A percentile compares a stretch with the other conserved stretches of the same genome.
phyloP scores from a whole-genome alignment of 2,329 filamentous ascomycete species.

The Colletotrichum theobromicola region DNA sequence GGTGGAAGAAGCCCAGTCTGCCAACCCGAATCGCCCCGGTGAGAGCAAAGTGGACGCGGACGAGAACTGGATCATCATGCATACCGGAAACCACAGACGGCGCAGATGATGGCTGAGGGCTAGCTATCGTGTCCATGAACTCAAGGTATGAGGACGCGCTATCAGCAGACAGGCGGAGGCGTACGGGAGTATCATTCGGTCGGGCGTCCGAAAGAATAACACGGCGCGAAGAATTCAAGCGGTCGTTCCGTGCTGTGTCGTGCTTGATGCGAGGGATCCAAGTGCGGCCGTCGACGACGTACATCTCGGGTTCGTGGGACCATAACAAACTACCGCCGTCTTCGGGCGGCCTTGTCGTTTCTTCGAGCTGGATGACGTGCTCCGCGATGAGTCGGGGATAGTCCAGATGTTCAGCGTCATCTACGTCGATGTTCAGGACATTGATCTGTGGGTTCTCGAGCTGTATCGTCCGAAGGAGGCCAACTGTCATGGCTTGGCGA shows the following conservation, averaged over 20 bases:
- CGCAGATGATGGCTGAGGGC: neutral
- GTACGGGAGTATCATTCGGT: neutral
- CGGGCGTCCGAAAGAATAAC: neutral
- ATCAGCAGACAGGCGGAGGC: neutral
- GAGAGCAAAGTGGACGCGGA: neutral
- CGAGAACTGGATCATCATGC: neutral
- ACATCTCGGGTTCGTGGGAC: neutral
- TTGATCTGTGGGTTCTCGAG: conserved; percentile 2
- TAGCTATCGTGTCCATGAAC: neutral
- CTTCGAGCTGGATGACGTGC: neutral
- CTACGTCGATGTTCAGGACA: conserved; percentile 11
- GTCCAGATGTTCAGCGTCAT: neutral
- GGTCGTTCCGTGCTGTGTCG: neutral
- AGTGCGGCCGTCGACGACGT: neutral
- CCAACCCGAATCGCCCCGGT: neutral
- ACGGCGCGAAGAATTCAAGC: neutral
- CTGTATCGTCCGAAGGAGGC: conserved; percentile 4
- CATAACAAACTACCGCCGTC: neutral
- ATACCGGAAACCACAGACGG: neutral
- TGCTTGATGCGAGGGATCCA: conserved; percentile 7
- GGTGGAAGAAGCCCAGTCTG: neutral
- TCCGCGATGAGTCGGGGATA: neutral
- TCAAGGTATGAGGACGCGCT: neutral
- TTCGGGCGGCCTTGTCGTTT: neutral
- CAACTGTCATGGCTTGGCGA: conserved; percentile 20